Percentiles rank a stretch among this genome's conserved stretches.
These are phyloP conservation scores for Corchorus capsularis DNA, from an alignment of 345 rosid genomes.

Conservation along the genomic window DNA sequence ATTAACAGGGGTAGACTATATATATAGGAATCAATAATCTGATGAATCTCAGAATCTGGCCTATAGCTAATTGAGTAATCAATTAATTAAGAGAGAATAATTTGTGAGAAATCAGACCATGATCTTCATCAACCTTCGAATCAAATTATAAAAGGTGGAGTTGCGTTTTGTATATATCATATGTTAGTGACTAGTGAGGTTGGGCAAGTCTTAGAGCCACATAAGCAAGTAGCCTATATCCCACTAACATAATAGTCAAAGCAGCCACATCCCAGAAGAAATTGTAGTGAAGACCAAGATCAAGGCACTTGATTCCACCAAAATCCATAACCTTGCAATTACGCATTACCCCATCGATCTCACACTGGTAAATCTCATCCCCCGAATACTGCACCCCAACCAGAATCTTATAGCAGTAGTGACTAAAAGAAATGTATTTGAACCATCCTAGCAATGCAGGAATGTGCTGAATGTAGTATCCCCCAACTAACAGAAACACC, in stretches of 20 bases:
- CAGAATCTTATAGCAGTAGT: conserved; percentile 84
- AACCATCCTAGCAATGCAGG: conserved; percentile 84
- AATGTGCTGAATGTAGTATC: conserved; percentile 88
- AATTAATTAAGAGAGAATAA: too few relatives aligned
- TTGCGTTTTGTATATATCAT: not conserved
- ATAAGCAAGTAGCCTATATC: conserved; percentile 81
- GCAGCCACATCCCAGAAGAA: conserved; percentile 64
- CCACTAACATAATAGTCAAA: conserved; percentile 65
- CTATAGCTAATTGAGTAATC: too few relatives aligned
- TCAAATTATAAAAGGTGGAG: conserved; percentile 3
- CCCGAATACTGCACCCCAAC: conserved; percentile 72
- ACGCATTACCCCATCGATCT: conserved; percentile 27
- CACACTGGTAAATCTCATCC: conserved; percentile 67
- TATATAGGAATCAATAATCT: too few relatives aligned
- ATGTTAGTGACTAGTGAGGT: conserved; percentile 46
- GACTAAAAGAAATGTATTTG: conserved; percentile 82
- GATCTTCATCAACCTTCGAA: not conserved
- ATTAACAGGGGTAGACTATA: too few relatives aligned
- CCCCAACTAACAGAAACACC: conserved; percentile 77
- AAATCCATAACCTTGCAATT: conserved; percentile 73
- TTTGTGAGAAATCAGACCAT: not conserved
- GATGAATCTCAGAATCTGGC: too few relatives aligned
- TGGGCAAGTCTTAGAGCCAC: conserved; percentile 55
- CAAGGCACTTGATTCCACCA: conserved; percentile 60
- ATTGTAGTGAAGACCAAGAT: conserved; percentile 47